Evolutionary conservation across 148 eudicot species (phyloP).

Genomic region (Simmondsia chinensis): DNA sequence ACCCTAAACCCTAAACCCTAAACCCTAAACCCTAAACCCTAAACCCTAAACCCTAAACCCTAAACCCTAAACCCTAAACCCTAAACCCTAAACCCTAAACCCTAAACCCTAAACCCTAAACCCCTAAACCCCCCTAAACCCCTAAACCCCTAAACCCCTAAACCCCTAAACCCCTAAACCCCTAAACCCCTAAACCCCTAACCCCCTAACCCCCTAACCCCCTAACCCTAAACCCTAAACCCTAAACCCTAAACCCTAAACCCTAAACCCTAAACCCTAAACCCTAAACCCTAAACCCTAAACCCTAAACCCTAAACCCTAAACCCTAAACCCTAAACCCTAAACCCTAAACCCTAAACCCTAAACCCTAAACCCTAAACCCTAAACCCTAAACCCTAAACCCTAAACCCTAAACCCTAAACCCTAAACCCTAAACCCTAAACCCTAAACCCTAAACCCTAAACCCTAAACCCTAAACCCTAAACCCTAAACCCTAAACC

Average conservation of each 20-base stretch:
- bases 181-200: conserved; percentile 19
- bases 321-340: conserved; percentile 19
- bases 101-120: conserved; percentile 24
- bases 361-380: conserved; percentile 18
- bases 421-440: conserved; percentile 14
- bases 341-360: conserved; percentile 16
- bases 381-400: conserved; percentile 23
- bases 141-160: conserved; percentile 16
- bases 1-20: conserved; percentile 19
- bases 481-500: conserved; percentile 21
- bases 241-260: conserved; percentile 18
- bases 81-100: conserved; percentile 23
- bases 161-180: conserved; percentile 20
- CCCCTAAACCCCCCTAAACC: conserved; percentile 21
- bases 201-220: conserved; percentile 19
- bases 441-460: conserved; percentile 19
- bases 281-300: conserved; percentile 20
- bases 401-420: conserved; percentile 22
- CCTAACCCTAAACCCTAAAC: conserved; percentile 15
- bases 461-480: conserved; percentile 16
- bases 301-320: conserved; percentile 20
- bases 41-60: conserved; percentile 21
- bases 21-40: conserved; percentile 24
- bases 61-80: conserved; percentile 23
- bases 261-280: conserved; percentile 22